phyloP scores from a whole-genome alignment of 345 rosid genomes.

The Noccaea bulbosa region DNA sequence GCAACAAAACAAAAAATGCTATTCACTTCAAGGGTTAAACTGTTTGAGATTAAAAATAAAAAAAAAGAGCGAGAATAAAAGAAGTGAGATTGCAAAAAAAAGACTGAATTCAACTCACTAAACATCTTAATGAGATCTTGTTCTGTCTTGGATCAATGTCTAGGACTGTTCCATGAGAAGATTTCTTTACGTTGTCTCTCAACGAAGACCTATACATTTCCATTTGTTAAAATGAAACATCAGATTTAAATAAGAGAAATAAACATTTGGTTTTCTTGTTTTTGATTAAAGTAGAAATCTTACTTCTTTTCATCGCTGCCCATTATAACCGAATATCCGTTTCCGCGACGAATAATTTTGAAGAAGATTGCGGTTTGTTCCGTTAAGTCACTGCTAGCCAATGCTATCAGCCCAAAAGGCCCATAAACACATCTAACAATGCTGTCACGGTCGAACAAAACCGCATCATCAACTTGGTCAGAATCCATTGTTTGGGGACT shows the following conservation, averaged over 20 bases:
- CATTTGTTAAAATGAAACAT: background rate
- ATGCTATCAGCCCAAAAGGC: slow-evolving; percentile 67
- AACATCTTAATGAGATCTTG: slow-evolving; percentile 59
- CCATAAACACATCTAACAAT: slow-evolving; percentile 50
- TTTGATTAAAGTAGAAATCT: background rate
- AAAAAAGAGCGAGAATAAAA: background rate
- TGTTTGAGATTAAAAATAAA: background rate
- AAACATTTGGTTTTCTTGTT: background rate
- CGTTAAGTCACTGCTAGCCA: slow-evolving; percentile 57
- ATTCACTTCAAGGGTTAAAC: background rate
- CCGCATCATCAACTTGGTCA: slow-evolving; percentile 47
- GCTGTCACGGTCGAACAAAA: slow-evolving; percentile 46
- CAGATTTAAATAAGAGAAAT: background rate
- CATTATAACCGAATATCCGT: slow-evolving; percentile 55
- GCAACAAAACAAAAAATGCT: background rate
- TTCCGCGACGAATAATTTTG: slow-evolving; percentile 49
- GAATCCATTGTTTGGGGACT: slow-evolving; percentile 42
- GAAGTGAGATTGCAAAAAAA: slow-evolving; percentile 6
- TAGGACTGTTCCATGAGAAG: slow-evolving; percentile 49
- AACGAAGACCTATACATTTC: slow-evolving; percentile 53
- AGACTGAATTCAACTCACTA: slow-evolving; percentile 42
- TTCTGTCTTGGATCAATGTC: slow-evolving; percentile 51
- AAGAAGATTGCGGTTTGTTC: slow-evolving; percentile 72
- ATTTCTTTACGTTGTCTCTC: slow-evolving; percentile 40
- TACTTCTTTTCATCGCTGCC: slow-evolving; percentile 43